A percentile compares a stretch with the other conserved stretches of the same genome.
These are phyloP conservation scores for Dictyostelium brefeldianum DNA, from an alignment of 78 protist species.

Conservation along the genomic window DNA sequence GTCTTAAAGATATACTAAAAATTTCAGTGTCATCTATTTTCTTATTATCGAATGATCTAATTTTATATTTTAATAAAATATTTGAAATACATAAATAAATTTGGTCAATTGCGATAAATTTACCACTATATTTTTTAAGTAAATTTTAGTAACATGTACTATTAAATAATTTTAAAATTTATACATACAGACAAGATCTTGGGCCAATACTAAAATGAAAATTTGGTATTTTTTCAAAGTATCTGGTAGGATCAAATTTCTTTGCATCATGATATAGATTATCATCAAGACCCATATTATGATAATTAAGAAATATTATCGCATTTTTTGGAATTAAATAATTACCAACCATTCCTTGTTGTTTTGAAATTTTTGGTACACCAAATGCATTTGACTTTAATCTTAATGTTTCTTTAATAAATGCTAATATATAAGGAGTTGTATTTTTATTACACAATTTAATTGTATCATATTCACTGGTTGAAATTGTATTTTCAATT, in stretches of 20 bases:
- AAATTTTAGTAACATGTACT: too few relatives aligned
- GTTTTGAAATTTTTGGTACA: background rate
- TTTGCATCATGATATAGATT: background rate
- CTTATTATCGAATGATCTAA: background rate
- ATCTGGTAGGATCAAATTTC: background rate
- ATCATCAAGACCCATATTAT: background rate
- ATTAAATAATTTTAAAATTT: too few relatives aligned
- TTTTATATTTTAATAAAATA: background rate
- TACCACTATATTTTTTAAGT: too few relatives aligned
- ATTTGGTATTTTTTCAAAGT: background rate
- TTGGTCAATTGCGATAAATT: background rate
- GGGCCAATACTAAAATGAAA: conserved; percentile 1
- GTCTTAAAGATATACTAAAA: background rate
- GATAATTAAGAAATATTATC: background rate
- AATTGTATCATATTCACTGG: background rate
- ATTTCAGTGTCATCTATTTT: background rate
- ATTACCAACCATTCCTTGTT: background rate
- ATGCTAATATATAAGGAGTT: background rate
- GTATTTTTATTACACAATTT: background rate
- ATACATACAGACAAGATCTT: conserved; percentile 7
- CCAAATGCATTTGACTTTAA: background rate
- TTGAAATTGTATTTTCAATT: background rate
- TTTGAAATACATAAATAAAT: background rate
- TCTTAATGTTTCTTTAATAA: conserved; percentile 2
- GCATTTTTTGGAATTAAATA: background rate